These are phyloP conservation scores for Periconia digitata DNA, from an alignment of 2,329 filamentous ascomycete genomes.

Conservation along the genomic window DNA sequence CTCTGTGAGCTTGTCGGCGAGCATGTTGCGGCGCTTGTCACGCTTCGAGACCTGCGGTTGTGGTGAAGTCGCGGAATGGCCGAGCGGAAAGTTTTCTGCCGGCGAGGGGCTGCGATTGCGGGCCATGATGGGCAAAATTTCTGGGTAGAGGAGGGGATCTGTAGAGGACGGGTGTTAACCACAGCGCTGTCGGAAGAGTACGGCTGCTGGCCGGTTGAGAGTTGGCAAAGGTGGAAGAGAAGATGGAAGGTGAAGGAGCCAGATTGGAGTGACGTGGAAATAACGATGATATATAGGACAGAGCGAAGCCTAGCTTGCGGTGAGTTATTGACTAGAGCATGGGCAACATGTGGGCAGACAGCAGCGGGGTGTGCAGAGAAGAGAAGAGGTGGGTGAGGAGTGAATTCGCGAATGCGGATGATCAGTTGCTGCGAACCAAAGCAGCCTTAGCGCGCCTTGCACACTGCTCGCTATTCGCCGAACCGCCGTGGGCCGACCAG, in stretches of 20 bases:
- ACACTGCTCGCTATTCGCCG: too few species aligned
- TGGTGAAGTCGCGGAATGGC: constrained; percentile 45
- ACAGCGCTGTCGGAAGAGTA: neutral
- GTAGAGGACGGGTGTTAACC: neutral
- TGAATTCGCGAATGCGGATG: constrained; percentile 1
- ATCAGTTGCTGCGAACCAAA: constrained; percentile 2
- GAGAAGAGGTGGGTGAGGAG: constrained; percentile 1
- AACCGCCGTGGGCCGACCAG: constrained; percentile 1
- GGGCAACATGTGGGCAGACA: constrained; percentile 5
- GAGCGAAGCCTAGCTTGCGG: neutral
- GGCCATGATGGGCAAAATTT: constrained; percentile 35
- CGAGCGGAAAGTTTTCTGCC: constrained; percentile 38
- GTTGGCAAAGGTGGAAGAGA: neutral
- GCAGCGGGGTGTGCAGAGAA: constrained; percentile 1
- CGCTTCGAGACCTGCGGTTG: constrained; percentile 70
- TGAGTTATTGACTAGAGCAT: constrained; percentile 6
- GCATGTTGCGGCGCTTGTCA: constrained; percentile 83
- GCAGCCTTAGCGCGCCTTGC: constrained; percentile 5
- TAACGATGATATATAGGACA: neutral
- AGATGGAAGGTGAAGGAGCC: neutral
- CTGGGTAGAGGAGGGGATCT: neutral
- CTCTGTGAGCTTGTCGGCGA: constrained; percentile 75
- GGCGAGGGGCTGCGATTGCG: constrained; percentile 42
- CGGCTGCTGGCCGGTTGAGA: neutral
- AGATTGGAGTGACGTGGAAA: neutral